Evolutionary conservation across 495 filamentous ascomycete genomes (phyloP), one percentile per base, ranked within the genome.

Genomic region (Tetracladium marchalianum): DNA sequence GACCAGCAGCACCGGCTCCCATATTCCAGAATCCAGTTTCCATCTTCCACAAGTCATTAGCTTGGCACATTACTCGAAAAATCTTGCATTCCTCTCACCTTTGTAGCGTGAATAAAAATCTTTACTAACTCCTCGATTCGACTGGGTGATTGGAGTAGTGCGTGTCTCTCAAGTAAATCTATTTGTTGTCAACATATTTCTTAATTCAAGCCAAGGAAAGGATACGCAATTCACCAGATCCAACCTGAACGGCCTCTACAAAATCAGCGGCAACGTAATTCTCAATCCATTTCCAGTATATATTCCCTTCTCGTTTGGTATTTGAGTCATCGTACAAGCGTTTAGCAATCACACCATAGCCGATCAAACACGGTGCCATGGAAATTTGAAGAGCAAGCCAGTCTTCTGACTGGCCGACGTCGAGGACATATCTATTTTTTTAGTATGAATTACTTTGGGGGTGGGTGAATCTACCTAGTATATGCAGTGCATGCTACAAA

Each of bases 1-100:
- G 22, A 27, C 7, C 22, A 7, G 43, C 11, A 11, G 13, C 54
- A 54, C 22, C 62, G 60, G 31, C 64, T 69, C 85, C 81, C 80
- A 93, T 92, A 42, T 88, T 79, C 88, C 88, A 93, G 64, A 95
- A 93, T 1, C 76, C 81, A 54, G 80, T 82, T 64, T 94, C 88
- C 75, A 95, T 80, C 77, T 93, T 24, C 35, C 13, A 19, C 10
- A 40, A 40, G 12, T 39, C 37, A 51, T 68, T 49, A 69, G 56
- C 44, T 47, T 16, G 11, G 17, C 35, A 42, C 35, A 37, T 27
- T 27, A 47, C 4, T 19, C 27, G 33, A 36, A 46, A 43, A 45
- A 46, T 39, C 18, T 15, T 18, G 41, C 34, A 43, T n/a, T 12
- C 15, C 37, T 51, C 70, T 62, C 55, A 84, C 80, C 68, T 77